Evolutionary conservation across 2,329 filamentous ascomycete species (phyloP).

Genomic region (Colletotrichum limetticola): DNA sequence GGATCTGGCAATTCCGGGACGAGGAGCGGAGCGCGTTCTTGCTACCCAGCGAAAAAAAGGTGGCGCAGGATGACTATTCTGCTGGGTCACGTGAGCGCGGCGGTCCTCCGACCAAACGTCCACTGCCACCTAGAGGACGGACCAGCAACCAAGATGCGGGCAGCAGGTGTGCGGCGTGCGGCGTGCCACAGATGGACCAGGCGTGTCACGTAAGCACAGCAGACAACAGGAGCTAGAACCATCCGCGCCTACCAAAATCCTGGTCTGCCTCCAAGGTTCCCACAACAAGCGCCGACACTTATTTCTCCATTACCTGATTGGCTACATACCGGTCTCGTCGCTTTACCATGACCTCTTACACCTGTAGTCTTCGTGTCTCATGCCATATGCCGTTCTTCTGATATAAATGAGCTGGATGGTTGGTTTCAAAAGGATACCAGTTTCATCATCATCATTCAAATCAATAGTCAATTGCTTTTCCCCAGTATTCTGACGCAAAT

Average conservation of each 20-base stretch:
- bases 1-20: slow-evolving; percentile 20
- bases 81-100: not conserved
- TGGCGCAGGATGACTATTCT: slow-evolving; percentile 10
- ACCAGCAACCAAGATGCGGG: slow-evolving; percentile 4
- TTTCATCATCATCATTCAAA: too few species aligned
- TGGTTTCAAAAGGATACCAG: too few species aligned
- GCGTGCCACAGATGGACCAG: not conserved
- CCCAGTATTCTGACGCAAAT: not conserved
- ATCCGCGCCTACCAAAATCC: not conserved
- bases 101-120: not conserved
- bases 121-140: not conserved
- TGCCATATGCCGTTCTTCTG: too few species aligned
- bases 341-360: too few species aligned
- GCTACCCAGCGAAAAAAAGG: slow-evolving; percentile 11
- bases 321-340: not conserved
- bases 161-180: not conserved
- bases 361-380: too few species aligned
- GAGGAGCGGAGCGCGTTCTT: slow-evolving; percentile 29
- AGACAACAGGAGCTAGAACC: not conserved
- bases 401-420: too few species aligned
- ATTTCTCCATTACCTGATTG: slow-evolving; percentile 20
- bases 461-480: not conserved
- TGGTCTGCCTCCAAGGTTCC: not conserved
- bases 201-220: slow-evolving; percentile 28
- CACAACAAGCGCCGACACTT: slow-evolving; percentile 6